phyloP scores from a whole-genome alignment of 257 asterid species.

The Nicotiana otophora region DNA sequence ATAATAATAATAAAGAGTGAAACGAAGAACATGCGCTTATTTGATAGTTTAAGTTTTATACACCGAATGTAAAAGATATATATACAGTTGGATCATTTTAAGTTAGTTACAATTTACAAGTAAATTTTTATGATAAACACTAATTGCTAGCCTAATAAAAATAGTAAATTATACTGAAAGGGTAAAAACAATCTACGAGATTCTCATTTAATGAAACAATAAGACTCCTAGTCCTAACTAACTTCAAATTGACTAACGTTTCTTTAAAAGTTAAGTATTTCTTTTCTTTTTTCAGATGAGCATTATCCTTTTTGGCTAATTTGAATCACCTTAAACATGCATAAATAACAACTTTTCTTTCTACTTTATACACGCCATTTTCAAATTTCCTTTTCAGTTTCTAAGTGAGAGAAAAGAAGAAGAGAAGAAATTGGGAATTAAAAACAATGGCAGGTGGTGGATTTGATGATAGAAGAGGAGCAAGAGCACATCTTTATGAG shows the following conservation, averaged over 20 bases:
- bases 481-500: slow-evolving; percentile 71
- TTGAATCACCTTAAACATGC: background rate
- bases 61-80: too few relatives aligned
- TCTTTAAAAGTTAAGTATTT: background rate
- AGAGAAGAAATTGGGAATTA: background rate
- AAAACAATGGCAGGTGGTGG: slow-evolving; percentile 66
- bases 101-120: too few relatives aligned
- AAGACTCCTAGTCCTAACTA: background rate
- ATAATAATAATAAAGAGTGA: too few relatives aligned
- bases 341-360: background rate
- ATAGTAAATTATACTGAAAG: too few relatives aligned
- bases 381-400: too few relatives aligned
- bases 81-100: too few relatives aligned
- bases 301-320: background rate
- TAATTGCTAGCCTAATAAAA: too few relatives aligned
- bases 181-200: background rate
- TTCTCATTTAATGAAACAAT: background rate
- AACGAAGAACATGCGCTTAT: too few relatives aligned
- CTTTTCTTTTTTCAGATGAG: background rate
- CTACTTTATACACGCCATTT: too few relatives aligned
- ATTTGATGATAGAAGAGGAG: slow-evolving; percentile 35
- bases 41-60: too few relatives aligned
- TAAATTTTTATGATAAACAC: too few relatives aligned
- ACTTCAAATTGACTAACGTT: background rate
- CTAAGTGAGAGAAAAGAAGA: background rate